phyloP scores from a whole-genome alignment of 163 green algal species.

The Volvox carteri region DNA sequence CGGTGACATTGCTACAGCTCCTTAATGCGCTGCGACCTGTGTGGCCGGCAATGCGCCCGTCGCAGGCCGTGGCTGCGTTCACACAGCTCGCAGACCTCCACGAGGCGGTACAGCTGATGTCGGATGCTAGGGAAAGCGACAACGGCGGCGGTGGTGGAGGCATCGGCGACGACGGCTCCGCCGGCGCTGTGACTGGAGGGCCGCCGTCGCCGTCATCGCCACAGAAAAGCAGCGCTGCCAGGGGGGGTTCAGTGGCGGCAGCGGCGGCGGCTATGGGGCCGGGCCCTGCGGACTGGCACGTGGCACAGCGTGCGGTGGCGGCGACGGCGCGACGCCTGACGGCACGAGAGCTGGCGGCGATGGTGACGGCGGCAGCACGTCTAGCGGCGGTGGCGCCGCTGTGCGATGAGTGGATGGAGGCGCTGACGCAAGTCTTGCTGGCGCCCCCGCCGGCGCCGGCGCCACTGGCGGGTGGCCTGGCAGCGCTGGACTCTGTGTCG shows the following conservation, averaged over 20 bases:
- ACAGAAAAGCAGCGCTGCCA: not conserved
- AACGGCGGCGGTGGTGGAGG: not conserved
- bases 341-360: not conserved
- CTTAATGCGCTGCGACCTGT: not conserved
- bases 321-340: not conserved
- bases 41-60: not conserved
- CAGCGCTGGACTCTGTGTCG: not conserved
- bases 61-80: not conserved
- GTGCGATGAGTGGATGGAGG: constrained; percentile 28
- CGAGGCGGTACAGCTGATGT: not conserved
- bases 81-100: not conserved
- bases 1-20: constrained; percentile 19
- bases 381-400: constrained; percentile 24
- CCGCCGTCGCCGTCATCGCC: not conserved
- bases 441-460: not conserved
- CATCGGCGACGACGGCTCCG: not conserved
- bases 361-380: constrained; percentile 23
- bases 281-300: not conserved
- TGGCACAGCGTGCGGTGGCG: constrained; percentile 16
- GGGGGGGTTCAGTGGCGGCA: not conserved
- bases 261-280: not conserved
- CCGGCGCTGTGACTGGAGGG: not conserved
- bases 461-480: constrained; percentile 7
- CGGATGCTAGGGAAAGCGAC: not conserved
- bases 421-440: constrained; percentile 16